Evolutionary conservation across 768 basidiomycete species (phyloP), one percentile per base, ranked within the genome.

Genomic region (Lentinula sp.): DNA sequence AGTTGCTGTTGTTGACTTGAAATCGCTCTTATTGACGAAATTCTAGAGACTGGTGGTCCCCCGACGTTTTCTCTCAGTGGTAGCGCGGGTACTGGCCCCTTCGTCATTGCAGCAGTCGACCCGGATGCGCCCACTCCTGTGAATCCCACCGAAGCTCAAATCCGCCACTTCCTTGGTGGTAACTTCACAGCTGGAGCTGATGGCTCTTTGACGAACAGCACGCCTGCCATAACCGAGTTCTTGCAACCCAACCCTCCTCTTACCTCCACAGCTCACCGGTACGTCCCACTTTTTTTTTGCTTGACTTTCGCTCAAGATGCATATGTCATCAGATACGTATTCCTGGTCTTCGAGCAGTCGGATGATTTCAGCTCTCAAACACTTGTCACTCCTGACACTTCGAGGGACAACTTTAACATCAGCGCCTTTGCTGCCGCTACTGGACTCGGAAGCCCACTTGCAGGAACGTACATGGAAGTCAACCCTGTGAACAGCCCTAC

Each of bases 91-190:
- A 59, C 32, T 10, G 80, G 79, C 0, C 80, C 80, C 0, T 83
- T 79, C 65, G 78, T 83, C 15, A 65, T 83, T 13, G 76, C 76
- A 0, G 64, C 73, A 9, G 76, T 82, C 3, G 81, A 82, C 62
- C 82, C 77, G 4, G 82, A 83, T 63, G 80, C 77, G 9, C 80
- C 80, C 7, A 80, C 80, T n/a, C 81, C 82, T 1, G 77, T 80
- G 63, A 68, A 64, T 16, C 75, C 77, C 11, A 78, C 70, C 5
- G 56, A 39, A 3, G 71, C 78, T 1, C 78, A 82, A 63, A 76
- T 82, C 46, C 74, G 80, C 2, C 81, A 83, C 65, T 80, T 80
- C 70, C 67, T 82, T 2, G 78, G 76, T 1, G 77, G 76, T 0
- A 74, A 78, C 64, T 81, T 79, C n/a, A 39, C 49, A 28, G 42